These are phyloP conservation scores for Botryobasidium botryosum DNA, from an alignment of 768 basidiomycete species.

Conservation along the genomic window DNA sequence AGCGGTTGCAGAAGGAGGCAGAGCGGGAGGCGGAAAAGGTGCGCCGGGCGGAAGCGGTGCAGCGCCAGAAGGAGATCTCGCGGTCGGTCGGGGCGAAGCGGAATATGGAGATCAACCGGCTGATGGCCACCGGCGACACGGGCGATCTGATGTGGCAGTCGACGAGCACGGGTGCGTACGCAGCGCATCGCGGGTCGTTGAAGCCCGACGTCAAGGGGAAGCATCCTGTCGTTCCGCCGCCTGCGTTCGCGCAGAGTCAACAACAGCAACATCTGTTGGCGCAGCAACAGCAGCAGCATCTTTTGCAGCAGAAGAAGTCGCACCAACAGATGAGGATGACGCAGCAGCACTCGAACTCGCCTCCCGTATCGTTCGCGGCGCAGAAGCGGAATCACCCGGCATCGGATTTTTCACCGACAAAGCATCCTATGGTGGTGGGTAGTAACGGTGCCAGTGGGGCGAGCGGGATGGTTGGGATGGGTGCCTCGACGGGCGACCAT, in stretches of 20 bases:
- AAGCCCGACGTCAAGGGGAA: too few species aligned
- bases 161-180: too few species aligned
- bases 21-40: conserved; percentile 14
- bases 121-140: too few species aligned
- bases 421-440: neutral
- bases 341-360: neutral
- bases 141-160: too few species aligned
- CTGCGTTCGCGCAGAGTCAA: too few species aligned
- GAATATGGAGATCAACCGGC: too few species aligned
- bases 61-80: neutral
- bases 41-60: neutral
- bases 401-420: neutral
- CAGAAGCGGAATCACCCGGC: neutral
- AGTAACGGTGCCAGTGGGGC: neutral
- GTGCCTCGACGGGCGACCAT: neutral
- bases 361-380: neutral
- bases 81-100: too few species aligned
- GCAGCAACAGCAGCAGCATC: neutral
- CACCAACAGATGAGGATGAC: neutral
- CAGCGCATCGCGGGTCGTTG: too few species aligned
- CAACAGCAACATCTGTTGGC: neutral
- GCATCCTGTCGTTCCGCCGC: too few species aligned
- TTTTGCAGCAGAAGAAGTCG: conserved; percentile 1
- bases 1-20: conserved; percentile 55
- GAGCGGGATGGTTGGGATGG: neutral